Base-by-base conservation (phyloP, 108 stramenopile species). In the Hondaea fermentalgiana region DNA sequence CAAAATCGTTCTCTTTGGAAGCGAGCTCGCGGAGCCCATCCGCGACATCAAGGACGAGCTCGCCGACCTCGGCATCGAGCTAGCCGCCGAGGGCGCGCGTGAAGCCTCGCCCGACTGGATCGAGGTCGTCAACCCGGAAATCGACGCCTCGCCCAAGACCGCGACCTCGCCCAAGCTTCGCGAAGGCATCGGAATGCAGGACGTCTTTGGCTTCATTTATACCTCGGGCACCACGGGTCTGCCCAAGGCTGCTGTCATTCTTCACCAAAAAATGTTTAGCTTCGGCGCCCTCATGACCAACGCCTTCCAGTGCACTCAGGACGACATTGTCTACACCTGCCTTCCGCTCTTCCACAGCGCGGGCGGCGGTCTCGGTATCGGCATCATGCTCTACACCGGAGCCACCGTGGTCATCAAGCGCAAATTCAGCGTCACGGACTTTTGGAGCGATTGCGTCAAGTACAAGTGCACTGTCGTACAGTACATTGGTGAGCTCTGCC, bases 401-500 rank as follows among this genome's bases (percentile, higher is more conserved):
- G 59, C 58, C 42, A 89, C 88, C 5, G 25, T 94, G 14, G 93
- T 93, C n/a, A 44, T 92, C 44, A 76, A 93, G 14, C 5, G 28
- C 14, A 92, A 92, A 72, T 94, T 94, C 87, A 92, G 91, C 72
- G 91, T 72, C 25, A 29, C 44, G 4, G 45, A 55, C 47, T 93
- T 93, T n/a, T 64, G 92, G 45, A 19, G 23, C 12, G 94, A 94
- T 91, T 89, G 91, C 58, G 71, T 64, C 59, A 44, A n/a, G 60
- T 58, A 91, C 57, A 51, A 60, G 28, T 60, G 59, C 87, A 93
- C 92, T 10, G 91, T 92, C 6, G 60, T 93, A 60, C 93, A 93
- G 89, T 94, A 94, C 91, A 93, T 94, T 51, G 94, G 93, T 12
- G 94, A 94, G 90, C 64, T 94, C 17, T 92, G 91, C 44, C 83